Base-by-base conservation (phyloP, 345 rosid species). In the Pistacia integerrima region DNA sequence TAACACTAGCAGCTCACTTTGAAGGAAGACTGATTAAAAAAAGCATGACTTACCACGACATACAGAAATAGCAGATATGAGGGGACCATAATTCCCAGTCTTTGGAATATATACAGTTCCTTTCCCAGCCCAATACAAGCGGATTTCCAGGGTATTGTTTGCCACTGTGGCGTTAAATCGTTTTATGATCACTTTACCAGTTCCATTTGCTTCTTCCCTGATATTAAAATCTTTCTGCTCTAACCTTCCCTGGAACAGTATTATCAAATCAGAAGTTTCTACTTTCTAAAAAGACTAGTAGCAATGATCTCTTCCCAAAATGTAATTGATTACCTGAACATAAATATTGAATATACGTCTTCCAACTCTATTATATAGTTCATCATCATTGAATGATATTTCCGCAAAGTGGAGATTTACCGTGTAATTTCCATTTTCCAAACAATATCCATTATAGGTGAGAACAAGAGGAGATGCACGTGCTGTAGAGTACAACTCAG, bases 371-470 rank as follows among this genome's bases (percentile, higher is more conserved):
- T 25, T 8, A 60, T 68, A 87, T n/a, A 89, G 74, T 11, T 72
- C 80, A 60, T 87, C 82, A 49, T 84, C 78, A 25, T 78, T 83
- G 75, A 87, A 84, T 58, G 72, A 74, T 67, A 89, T 87, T 77
- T 87, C 90, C 10, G 89, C 84, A 80, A 89, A 89, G 71, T 80
- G 87, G 51, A 89, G 90, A 25, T 72, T 87, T 22, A 89, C 88
- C 0, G 84, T 84, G 71, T 89, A 89, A 36, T 52, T 84, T 55
- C 86, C 92, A 65, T 84, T 84, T 64, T 78, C 77, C 60, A 89
- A 81, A 84, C 92, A 89, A 51, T 84, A 85, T 12, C 77, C 82
- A 72, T 78, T 85, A 79, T 89, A 89, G 0, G 85, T 85, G 28
- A 89, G 87, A 17, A 88, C 81, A 30, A 77, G 69, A 20, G 93